Percentiles rank a stretch among this genome's conserved stretches.
Evolutionary conservation across 257 asterid species (phyloP).

Genomic region (Eucommia ulmoides): DNA sequence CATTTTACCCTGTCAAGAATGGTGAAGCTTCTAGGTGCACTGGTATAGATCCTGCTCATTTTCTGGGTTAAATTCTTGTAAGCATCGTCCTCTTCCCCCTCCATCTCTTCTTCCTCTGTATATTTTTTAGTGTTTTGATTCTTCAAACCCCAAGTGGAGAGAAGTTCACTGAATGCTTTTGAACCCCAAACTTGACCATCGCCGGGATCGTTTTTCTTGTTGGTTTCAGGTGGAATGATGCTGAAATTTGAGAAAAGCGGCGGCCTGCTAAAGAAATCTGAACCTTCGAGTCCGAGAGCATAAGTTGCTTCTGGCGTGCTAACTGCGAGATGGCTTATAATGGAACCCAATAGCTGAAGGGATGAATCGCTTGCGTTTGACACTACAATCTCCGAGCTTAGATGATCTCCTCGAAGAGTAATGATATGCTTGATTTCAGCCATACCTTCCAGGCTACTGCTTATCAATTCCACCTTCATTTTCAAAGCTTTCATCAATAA

Average conservation of each 20-base stretch:
- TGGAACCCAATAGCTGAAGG: slow-evolving; percentile 32
- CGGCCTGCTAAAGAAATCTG: slow-evolving; percentile 45
- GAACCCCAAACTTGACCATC: slow-evolving; percentile 16
- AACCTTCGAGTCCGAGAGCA: slow-evolving; percentile 55
- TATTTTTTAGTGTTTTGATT: slow-evolving; percentile 6
- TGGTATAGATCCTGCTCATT: slow-evolving; percentile 53
- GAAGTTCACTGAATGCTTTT: slow-evolving; percentile 20
- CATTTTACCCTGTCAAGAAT: slow-evolving; percentile 58
- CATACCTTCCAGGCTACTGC: slow-evolving; percentile 17
- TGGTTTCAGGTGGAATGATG: slow-evolving; percentile 42
- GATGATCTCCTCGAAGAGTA: slow-evolving; percentile 30
- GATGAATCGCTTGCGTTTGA: slow-evolving; percentile 27
- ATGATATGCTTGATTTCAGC: slow-evolving; percentile 37
- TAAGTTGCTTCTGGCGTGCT: slow-evolving; percentile 81
- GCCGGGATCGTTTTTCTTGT: slow-evolving; percentile 8
- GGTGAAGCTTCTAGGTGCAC: slow-evolving; percentile 49
- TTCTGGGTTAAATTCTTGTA: slow-evolving; percentile 52
- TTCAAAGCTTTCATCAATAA: neutral
- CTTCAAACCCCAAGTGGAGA: slow-evolving; percentile 21
- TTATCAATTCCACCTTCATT: slow-evolving; percentile 40
- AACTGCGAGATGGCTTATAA: slow-evolving; percentile 48
- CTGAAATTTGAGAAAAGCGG: slow-evolving; percentile 34
- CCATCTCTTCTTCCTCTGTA: slow-evolving; percentile 11
- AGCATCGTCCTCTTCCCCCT: slow-evolving; percentile 64
- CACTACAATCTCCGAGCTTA: slow-evolving; percentile 37